phyloP scores from a whole-genome alignment of 805 yeast species.

The Barnettozyma vustinii region DNA sequence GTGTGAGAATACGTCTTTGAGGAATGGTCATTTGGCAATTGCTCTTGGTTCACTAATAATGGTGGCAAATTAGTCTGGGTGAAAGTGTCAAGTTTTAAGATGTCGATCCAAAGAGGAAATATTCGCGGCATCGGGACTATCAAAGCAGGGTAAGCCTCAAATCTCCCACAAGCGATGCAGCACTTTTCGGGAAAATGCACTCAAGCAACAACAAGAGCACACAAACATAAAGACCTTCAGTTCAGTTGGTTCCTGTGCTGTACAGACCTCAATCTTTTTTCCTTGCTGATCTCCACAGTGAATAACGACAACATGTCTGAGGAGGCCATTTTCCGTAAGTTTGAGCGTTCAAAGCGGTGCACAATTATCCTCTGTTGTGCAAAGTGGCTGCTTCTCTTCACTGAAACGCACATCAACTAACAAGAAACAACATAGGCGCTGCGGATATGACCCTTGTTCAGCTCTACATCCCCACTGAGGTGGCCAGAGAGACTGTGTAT shows the following conservation, averaged over 20 bases:
- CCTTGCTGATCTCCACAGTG: not conserved
- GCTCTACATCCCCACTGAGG: slow-evolving; percentile 87
- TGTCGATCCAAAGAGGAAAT: not conserved
- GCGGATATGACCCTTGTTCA: slow-evolving; percentile 98
- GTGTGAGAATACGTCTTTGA: slow-evolving; percentile 45
- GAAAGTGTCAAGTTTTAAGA: not conserved
- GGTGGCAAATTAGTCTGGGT: not conserved
- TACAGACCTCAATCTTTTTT: not conserved
- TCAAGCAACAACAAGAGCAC: not conserved
- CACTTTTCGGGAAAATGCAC: not conserved
- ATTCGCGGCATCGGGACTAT: not conserved
- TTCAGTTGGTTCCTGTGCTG: not conserved
- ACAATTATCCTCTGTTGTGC: not conserved
- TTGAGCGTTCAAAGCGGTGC: not conserved
- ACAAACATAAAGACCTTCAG: not conserved
- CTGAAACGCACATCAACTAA: slow-evolving; percentile 7
- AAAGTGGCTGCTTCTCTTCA: not conserved
- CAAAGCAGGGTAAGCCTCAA: not conserved
- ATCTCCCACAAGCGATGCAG: not conserved
- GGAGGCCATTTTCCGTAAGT: slow-evolving; percentile 39
- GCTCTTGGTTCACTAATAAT: not conserved
- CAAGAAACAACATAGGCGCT: slow-evolving; percentile 43
- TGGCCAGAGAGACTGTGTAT: slow-evolving; percentile 78
- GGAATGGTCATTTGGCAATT: not conserved
- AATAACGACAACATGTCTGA: slow-evolving; percentile 14